Percentiles rank a stretch among this genome's conserved stretches.
phyloP scores from a whole-genome alignment of 2,329 filamentous ascomycete species.

The Acrodontium crateriforme region DNA sequence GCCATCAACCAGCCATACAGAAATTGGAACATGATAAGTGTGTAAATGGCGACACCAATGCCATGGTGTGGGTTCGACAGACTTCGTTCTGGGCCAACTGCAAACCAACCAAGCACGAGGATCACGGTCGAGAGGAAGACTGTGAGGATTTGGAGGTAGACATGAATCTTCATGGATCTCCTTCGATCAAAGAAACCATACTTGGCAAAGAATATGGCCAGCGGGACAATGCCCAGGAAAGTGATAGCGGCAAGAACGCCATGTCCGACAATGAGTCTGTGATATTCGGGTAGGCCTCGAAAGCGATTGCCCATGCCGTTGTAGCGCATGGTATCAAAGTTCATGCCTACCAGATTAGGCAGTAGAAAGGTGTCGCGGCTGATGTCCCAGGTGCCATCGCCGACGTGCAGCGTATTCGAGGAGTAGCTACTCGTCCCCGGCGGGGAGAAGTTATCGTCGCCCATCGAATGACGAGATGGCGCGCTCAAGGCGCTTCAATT shows the following conservation, averaged over 20 bases:
- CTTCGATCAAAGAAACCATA: slow-evolving; percentile 44
- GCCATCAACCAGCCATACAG: slow-evolving; percentile 53
- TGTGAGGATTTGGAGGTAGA: slow-evolving; percentile 58
- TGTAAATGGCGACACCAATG: slow-evolving; percentile 67
- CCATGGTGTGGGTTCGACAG: slow-evolving; percentile 74
- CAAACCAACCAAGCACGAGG: slow-evolving; percentile 63
- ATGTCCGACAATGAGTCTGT: slow-evolving; percentile 55
- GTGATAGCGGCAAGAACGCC: slow-evolving; percentile 58
- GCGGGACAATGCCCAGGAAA: slow-evolving; percentile 60
- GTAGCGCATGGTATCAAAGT: slow-evolving; percentile 71
- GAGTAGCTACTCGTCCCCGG: slow-evolving; percentile 60
- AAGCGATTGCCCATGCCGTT: slow-evolving; percentile 84
- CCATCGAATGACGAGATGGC: slow-evolving; percentile 11
- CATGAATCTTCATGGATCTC: slow-evolving; percentile 53
- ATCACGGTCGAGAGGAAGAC: slow-evolving; percentile 55
- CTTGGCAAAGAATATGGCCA: slow-evolving; percentile 58
- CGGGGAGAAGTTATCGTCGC: slow-evolving; percentile 39
- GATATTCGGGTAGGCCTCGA: slow-evolving; percentile 53
- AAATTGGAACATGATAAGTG: slow-evolving; percentile 56
- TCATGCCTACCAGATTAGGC: slow-evolving; percentile 61
- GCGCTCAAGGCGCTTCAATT: slow-evolving; percentile 5
- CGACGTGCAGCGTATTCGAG: slow-evolving; percentile 61
- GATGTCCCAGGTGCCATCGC: slow-evolving; percentile 75
- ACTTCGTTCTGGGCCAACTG: slow-evolving; percentile 58
- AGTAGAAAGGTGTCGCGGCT: slow-evolving; percentile 63